These are phyloP conservation scores for Daedalea quercina DNA, from an alignment of 768 basidiomycete genomes.

Conservation along the genomic window DNA sequence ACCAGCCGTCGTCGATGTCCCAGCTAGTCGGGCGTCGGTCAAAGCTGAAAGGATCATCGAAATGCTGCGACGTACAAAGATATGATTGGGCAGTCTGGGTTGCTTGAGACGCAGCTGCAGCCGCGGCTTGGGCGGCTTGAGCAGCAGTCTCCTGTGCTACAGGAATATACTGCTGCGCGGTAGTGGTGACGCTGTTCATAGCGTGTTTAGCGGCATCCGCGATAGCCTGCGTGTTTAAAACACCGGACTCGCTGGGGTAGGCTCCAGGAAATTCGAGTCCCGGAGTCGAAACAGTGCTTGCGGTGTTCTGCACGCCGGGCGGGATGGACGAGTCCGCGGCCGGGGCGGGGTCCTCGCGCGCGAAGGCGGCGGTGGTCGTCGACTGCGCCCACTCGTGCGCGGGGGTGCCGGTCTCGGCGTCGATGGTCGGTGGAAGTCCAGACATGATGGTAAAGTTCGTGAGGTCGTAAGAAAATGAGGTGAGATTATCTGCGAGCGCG, in stretches of 20 bases:
- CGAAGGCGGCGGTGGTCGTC: conserved; percentile 16
- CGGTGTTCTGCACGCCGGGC: not conserved
- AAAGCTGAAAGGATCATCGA: not conserved
- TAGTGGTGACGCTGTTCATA: conserved; percentile 5
- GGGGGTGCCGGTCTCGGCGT: conserved; percentile 15
- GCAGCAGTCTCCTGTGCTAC: conserved; percentile 10
- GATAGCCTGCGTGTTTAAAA: conserved; percentile 3
- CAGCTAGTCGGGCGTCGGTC: not conserved
- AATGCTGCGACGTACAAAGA: conserved; percentile 12
- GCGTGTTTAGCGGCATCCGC: conserved; percentile 8
- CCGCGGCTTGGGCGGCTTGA: conserved; percentile 16
- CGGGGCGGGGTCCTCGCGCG: conserved; percentile 10
- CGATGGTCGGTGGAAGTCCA: conserved; percentile 10
- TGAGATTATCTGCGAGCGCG: no score
- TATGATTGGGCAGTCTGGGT: conserved; percentile 17
- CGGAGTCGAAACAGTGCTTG: conserved; percentile 8
- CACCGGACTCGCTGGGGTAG: conserved; percentile 4
- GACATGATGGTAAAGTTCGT: conserved; percentile 9
- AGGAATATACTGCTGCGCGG: not conserved
- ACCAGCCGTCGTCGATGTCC: not conserved
- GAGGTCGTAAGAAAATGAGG: not conserved
- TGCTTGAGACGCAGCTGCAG: conserved; percentile 6
- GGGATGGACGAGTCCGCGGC: not conserved
- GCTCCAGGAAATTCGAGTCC: conserved; percentile 12
- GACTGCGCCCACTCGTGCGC: conserved; percentile 15